Percentiles rank a stretch among this genome's conserved stretches.
Conservation (phyloP, 2,329 filamentous ascomycete species). For the Trichoderma guizhouense region DNA sequence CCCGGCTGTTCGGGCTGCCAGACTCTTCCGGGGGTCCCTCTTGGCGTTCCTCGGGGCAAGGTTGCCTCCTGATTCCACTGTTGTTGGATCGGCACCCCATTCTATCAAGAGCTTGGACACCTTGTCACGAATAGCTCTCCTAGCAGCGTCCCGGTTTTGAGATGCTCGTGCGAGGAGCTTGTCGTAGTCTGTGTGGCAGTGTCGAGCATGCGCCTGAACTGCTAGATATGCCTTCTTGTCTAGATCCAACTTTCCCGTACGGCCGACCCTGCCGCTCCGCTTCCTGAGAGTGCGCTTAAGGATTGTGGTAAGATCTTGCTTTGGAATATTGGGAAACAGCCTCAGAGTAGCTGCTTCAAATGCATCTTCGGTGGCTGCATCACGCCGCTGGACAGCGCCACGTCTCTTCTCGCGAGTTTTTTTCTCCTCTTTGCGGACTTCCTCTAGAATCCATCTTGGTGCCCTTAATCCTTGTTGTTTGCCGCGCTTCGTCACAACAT, state of each 20-base stretch:
- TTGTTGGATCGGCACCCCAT: constrained; percentile 8
- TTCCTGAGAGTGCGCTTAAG: constrained; percentile 44
- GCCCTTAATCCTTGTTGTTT: constrained; percentile 38
- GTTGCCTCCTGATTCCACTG: neutral
- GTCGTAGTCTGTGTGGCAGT: constrained; percentile 48
- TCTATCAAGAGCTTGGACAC: constrained; percentile 14
- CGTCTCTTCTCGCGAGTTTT: constrained; percentile 33
- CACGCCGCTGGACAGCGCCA: constrained; percentile 32
- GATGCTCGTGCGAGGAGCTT: constrained; percentile 23
- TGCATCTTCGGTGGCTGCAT: constrained; percentile 30
- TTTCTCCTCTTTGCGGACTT: constrained; percentile 30
- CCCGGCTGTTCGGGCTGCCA: neutral
- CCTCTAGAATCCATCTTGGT: constrained; percentile 31
- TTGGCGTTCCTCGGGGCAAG: neutral
- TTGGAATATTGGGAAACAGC: constrained; percentile 42
- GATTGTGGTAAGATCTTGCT: constrained; percentile 31
- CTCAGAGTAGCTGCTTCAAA: constrained; percentile 36
- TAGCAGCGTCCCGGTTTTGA: constrained; percentile 10
- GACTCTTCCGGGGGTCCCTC: neutral
- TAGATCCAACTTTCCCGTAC: constrained; percentile 38
- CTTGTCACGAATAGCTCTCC: constrained; percentile 12
- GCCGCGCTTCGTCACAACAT: constrained; percentile 32
- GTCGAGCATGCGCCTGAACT: constrained; percentile 48
- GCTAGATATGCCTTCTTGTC: constrained; percentile 42
- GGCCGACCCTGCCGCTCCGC: constrained; percentile 45